Percentiles rank a stretch among this genome's conserved stretches.
These are phyloP conservation scores for Fagus sylvatica DNA, from an alignment of 306 rosid genomes.

Conservation along the genomic window DNA sequence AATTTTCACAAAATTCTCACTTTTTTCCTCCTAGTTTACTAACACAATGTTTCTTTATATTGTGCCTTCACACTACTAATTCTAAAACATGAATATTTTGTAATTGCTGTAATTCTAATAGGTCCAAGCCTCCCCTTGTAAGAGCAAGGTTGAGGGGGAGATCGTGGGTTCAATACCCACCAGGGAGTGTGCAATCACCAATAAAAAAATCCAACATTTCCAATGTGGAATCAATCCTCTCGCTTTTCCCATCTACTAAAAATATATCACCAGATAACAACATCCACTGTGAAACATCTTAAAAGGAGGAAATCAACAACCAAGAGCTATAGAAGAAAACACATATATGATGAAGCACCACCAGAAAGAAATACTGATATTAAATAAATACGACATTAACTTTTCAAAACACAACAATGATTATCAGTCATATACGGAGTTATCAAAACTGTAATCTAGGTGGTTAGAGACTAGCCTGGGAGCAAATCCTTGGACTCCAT, in stretches of 20 bases:
- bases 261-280: not conserved
- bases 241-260: no score
- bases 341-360: not conserved
- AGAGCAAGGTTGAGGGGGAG: no score
- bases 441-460: slow-evolving; percentile 17
- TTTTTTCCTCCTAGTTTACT: not conserved
- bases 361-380: not conserved
- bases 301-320: slow-evolving; percentile 2
- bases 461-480: slow-evolving; percentile 64
- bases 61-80: not conserved
- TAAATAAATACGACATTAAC: not conserved
- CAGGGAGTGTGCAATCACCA: no score
- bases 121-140: no score
- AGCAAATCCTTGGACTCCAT: slow-evolving; percentile 93
- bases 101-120: not conserved
- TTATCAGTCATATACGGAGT: not conserved
- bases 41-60: not conserved
- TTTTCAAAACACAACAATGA: not conserved
- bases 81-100: not conserved
- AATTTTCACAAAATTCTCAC: not conserved
- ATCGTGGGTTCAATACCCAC: no score
- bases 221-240: no score
- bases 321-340: not conserved
- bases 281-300: not conserved
- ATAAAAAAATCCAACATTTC: no score